A percentile compares a stretch with the other conserved stretches of the same genome.
phyloP scores from a whole-genome alignment of 306 rosid genomes.

The Hippophae rhamnoides region DNA sequence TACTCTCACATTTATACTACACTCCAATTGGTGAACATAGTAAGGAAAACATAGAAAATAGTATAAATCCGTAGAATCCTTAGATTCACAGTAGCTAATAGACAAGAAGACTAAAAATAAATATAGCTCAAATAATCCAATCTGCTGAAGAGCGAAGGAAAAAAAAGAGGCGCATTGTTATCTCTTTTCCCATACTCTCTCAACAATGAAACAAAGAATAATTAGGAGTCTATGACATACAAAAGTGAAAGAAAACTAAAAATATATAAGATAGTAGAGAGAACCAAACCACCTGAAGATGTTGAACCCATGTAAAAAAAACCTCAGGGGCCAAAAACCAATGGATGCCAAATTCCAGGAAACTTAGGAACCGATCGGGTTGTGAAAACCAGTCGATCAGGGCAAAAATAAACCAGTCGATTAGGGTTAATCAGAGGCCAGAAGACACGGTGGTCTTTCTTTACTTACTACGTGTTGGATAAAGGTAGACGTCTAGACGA shows the following conservation, averaged over 20 bases:
- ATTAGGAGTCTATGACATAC: background rate
- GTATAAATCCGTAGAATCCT: background rate
- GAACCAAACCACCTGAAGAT: constrained; percentile 16
- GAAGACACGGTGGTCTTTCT: too few relatives aligned
- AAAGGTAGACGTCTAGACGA: too few relatives aligned
- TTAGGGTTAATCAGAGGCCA: too few relatives aligned
- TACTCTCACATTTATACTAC: too few relatives aligned
- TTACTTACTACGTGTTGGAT: too few relatives aligned
- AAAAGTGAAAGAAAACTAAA: background rate
- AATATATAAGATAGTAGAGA: background rate
- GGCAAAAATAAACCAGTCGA: too few relatives aligned
- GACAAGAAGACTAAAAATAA: background rate
- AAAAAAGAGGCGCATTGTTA: background rate
- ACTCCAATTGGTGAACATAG: background rate
- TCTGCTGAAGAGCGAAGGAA: background rate
- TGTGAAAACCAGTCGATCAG: too few relatives aligned
- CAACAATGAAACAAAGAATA: constrained; percentile 7
- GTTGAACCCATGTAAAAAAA: constrained; percentile 15
- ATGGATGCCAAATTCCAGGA: background rate
- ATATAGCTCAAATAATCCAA: background rate
- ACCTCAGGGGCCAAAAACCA: background rate
- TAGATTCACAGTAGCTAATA: background rate
- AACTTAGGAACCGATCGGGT: too few relatives aligned
- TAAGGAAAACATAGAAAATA: background rate
- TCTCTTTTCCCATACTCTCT: constrained; percentile 4